phyloP scores from a whole-genome alignment of 148 eudicot species.

The Amaranthus cruentus region DNA sequence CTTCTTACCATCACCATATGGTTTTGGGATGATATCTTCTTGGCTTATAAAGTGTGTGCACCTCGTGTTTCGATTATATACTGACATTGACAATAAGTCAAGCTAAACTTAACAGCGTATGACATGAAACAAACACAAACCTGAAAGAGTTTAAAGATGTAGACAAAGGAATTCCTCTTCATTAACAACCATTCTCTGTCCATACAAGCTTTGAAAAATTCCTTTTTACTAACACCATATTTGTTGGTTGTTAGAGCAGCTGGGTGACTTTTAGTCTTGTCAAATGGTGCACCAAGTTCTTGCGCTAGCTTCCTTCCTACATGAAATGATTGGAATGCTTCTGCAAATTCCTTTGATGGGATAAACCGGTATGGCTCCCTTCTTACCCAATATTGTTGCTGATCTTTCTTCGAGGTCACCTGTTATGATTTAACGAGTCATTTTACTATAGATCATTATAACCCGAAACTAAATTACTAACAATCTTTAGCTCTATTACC shows the following conservation, averaged over 20 bases:
- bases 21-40: too few relatives aligned
- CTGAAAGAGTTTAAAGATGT: slow-evolving; percentile 50
- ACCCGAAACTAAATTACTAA: too few relatives aligned
- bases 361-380: slow-evolving; percentile 56
- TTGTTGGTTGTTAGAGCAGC: slow-evolving; percentile 63
- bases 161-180: slow-evolving; percentile 75
- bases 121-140: slow-evolving; percentile 21
- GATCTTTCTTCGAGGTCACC: slow-evolving; percentile 90
- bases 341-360: slow-evolving; percentile 51
- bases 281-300: slow-evolving; percentile 51
- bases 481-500: slow-evolving; percentile 30
- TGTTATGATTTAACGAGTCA: slow-evolving; percentile 9
- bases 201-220: slow-evolving; percentile 48
- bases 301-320: slow-evolving; percentile 40
- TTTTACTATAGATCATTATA: not conserved
- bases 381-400: slow-evolving; percentile 58
- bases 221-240: slow-evolving; percentile 47
- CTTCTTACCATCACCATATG: too few relatives aligned
- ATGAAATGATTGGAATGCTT: slow-evolving; percentile 67
- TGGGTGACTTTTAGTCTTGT: slow-evolving; percentile 62
- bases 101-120: too few relatives aligned
- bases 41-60: too few relatives aligned
- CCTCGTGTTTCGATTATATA: too few relatives aligned
- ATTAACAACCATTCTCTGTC: slow-evolving; percentile 60
- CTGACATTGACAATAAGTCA: too few relatives aligned